These are phyloP conservation scores for bread wheat (Triticum aestivum) DNA, from an alignment of 176 grass and related monocot species.

Conservation along the genomic window IWGSC_CS_RefSeq_v2.1 NC_057801.1:38730292-38730791, in stretches of 20 bases:
- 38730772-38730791: neutral
- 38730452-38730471: accelerated
- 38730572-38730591: neutral
- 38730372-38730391: neutral
- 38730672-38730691: neutral
- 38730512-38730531: neutral
- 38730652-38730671: neutral
- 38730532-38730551: neutral
- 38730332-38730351: neutral
- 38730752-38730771: neutral
- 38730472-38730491: accelerated
- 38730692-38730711: neutral
- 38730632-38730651: neutral
- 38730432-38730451: neutral
- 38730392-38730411: neutral
- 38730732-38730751: neutral
- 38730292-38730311: accelerated
- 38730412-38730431: neutral
- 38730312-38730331: neutral
- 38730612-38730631: neutral
- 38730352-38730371: accelerated
- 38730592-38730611: too few relatives aligned
- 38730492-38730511: neutral
- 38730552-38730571: neutral
- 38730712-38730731: neutral